Conservation (phyloP, 306 rosid genomes). For the Aeschynomene evenia region DNA sequence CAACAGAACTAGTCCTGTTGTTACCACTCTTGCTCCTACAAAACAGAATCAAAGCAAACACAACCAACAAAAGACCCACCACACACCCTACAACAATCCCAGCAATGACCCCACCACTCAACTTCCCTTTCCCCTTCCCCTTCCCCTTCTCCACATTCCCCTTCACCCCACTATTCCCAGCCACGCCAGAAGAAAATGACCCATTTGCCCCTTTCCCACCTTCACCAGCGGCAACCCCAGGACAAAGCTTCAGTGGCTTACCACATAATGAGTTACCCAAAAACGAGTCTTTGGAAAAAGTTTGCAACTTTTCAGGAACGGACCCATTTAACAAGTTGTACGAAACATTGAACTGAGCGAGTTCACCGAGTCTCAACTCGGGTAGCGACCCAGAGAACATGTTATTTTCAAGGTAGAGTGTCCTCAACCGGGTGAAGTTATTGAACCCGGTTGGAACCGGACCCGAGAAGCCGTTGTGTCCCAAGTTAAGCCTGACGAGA, state of each 20-base stretch:
- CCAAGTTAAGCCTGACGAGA: constrained; percentile 54
- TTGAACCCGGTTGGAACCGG: constrained; percentile 35
- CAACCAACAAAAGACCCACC: constrained; percentile 46
- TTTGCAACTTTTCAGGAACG: constrained; percentile 47
- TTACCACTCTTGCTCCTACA: constrained; percentile 48
- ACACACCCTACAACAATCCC: constrained; percentile 61
- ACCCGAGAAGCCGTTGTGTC: constrained; percentile 53
- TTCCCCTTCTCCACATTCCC: not conserved
- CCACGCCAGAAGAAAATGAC: not conserved
- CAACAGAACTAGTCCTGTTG: constrained; percentile 45
- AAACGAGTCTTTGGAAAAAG: constrained; percentile 41
- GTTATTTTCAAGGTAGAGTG: constrained; percentile 53
- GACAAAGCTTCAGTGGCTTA: constrained; percentile 48
- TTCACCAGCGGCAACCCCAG: constrained; percentile 31
- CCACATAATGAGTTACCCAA: constrained; percentile 59
- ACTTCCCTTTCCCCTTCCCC: constrained; percentile 32
- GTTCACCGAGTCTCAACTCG: constrained; percentile 17
- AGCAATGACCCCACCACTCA: constrained; percentile 60
- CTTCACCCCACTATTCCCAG: constrained; percentile 24
- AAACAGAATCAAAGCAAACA: constrained; percentile 40
- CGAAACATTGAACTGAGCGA: constrained; percentile 59
- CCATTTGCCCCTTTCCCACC: not conserved
- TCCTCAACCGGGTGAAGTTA: constrained; percentile 47
- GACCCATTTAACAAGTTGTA: constrained; percentile 54
- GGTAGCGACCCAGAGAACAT: constrained; percentile 45